Percentiles rank a stretch among this genome's conserved stretches.
phyloP scores from a whole-genome alignment of 345 rosid species.

The Brassica cretica region DNA sequence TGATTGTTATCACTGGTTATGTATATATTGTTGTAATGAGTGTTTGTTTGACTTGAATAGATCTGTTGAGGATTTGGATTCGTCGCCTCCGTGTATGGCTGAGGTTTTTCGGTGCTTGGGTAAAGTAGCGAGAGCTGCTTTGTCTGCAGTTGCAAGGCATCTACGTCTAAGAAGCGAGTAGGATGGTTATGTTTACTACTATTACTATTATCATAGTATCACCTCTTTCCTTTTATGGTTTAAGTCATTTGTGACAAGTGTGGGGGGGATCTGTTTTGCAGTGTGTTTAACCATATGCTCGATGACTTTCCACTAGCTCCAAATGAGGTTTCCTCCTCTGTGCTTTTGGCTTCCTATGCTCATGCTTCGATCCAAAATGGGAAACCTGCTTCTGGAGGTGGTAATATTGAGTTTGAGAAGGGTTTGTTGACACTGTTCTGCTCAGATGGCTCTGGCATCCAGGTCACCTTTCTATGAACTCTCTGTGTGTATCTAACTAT shows the following conservation, averaged over 20 bases:
- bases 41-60: conserved; percentile 44
- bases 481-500: conserved; percentile 16
- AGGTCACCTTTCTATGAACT: conserved; percentile 50
- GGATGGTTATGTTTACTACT: conserved; percentile 37
- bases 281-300: conserved; percentile 87
- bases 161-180: conserved; percentile 97
- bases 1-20: background rate
- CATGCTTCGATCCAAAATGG: conserved; percentile 68
- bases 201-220: background rate
- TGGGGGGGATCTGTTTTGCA: conserved; percentile 43
- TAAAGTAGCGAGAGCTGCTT: conserved; percentile 88
- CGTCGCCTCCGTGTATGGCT: conserved; percentile 96
- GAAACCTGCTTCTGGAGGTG: conserved; percentile 67
- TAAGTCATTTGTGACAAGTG: conserved; percentile 3
- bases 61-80: conserved; percentile 84
- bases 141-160: conserved; percentile 86
- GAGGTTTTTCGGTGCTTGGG: conserved; percentile 92
- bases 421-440: conserved; percentile 85
- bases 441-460: conserved; percentile 75
- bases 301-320: conserved; percentile 91
- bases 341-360: conserved; percentile 73
- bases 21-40: background rate
- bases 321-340: conserved; percentile 86
- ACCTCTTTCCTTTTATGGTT: background rate
- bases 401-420: conserved; percentile 82